Evolutionary conservation across 108 stramenopile species (phyloP).

Genomic region (Cyclotella baltica): DNA sequence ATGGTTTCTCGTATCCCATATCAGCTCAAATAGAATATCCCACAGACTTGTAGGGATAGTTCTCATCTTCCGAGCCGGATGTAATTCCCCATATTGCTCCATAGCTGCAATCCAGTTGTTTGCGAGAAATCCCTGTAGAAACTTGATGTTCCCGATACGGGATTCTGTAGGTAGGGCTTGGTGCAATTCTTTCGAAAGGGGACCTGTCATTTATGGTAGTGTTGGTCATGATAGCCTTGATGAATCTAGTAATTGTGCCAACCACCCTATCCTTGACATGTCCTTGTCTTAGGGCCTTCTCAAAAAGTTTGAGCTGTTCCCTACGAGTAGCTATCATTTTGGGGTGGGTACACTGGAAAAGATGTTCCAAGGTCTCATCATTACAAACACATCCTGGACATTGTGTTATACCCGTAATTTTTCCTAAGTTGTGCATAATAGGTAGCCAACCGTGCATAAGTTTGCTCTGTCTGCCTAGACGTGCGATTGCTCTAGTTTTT

Average conservation of each 20-base stretch:
- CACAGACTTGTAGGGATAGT: background rate
- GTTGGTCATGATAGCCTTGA: background rate
- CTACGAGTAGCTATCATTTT: background rate
- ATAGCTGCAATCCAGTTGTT: background rate
- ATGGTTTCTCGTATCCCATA: background rate
- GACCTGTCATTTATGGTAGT: background rate
- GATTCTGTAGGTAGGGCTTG: background rate
- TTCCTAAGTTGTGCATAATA: background rate
- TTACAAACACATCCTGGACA: no score
- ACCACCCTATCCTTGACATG: background rate
- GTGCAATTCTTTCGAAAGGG: background rate
- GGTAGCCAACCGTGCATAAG: background rate
- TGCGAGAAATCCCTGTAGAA: background rate
- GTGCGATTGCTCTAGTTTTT: background rate
- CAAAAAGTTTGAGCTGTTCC: background rate
- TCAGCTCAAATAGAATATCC: background rate
- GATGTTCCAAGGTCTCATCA: background rate
- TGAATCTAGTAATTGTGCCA: background rate
- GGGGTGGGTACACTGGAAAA: background rate
- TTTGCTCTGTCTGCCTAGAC: background rate
- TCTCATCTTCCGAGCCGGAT: background rate
- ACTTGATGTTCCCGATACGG: background rate
- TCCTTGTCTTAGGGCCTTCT: background rate
- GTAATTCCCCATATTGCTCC: background rate
- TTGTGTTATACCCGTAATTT: background rate